phyloP scores from a whole-genome alignment of 768 basidiomycete species.

The Udeniomyces megalosporus region DNA sequence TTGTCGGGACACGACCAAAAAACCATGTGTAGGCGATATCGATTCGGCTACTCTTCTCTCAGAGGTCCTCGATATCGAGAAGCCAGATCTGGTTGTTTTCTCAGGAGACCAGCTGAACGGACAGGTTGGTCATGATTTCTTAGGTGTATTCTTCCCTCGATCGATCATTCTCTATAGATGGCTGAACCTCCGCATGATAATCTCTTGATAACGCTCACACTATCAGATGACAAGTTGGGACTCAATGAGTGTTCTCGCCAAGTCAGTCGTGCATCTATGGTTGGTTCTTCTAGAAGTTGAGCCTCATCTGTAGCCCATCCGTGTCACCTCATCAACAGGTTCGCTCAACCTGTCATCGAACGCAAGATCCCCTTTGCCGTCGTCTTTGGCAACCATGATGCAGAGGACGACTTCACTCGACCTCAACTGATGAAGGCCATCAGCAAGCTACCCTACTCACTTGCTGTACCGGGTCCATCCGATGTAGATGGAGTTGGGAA shows the following conservation, averaged over 20 bases:
- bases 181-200: too few species aligned
- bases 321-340: conserved; percentile 23
- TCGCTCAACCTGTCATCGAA: conserved; percentile 57
- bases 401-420: conserved; percentile 25
- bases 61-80: conserved; percentile 55
- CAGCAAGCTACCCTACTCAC: conserved; percentile 56
- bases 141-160: too few species aligned
- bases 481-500: conserved; percentile 56
- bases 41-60: conserved; percentile 59
- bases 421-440: not conserved
- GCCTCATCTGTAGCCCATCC: not conserved
- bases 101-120: conserved; percentile 46
- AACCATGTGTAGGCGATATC: conserved; percentile 52
- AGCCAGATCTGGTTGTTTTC: conserved; percentile 72
- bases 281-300: not conserved
- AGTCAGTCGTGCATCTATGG: conserved; percentile 29
- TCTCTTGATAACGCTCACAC: conserved; percentile 40
- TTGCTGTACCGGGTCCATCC: conserved; percentile 63
- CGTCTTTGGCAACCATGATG: conserved; percentile 88
- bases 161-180: too few species aligned
- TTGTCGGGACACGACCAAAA: conserved; percentile 53
- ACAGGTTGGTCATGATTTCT: too few species aligned
- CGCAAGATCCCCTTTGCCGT: conserved; percentile 64
- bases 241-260: conserved; percentile 67
- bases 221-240: conserved; percentile 86